Base-by-base conservation (phyloP, 2,329 filamentous ascomycete species). In the Tolypocladium sp. region DNA sequence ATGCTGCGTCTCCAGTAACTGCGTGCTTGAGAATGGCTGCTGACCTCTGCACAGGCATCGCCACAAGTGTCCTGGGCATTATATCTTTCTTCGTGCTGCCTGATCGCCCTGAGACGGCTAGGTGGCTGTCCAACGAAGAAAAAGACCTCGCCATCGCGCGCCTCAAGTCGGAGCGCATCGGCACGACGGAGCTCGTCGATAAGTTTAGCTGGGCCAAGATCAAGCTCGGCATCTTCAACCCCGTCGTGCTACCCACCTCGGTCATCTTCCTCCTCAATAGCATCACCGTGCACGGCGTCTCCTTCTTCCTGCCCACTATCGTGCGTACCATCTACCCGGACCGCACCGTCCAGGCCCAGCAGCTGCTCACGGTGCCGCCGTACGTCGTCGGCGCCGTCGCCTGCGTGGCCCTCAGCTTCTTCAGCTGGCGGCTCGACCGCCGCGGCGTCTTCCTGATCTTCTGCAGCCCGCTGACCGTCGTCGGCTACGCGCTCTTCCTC, bases 301-400 rank as follows among this genome's bases (percentile, higher is more conserved):
- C 84, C 2, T 89, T 90, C 77, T 91, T 91, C 73, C 74, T 82
- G 0, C 88, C 88, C 0, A 90, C 87, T 0, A 90, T 91, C 62
- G 85, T 91, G 49, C 72, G 74, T 51, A 88, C 82, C 7, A 90
- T 90, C 69, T 90, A 89, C 67, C 86, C 86, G 0, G 65, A 77
- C 3, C 72, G 75, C 58, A 76, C 75, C 17, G 79, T 84, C 10
- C 74, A 88, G 33, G 78, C 75, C 13, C 84, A 89, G 69, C 88
- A 91, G 72, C 81, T 90, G 0, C 81, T 81, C 63, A 90, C 87
- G 0, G 87, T 90, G 0, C 87, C 87, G 0, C 87, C 87, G 0
- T 90, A 90, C 67, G 70, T 85, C 1, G 81, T 89, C 0, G 87
- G 86, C 1, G 85, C 77, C 1, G 82, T 88, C 68, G 85, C 86